phyloP scores from a whole-genome alignment of 768 basidiomycete genomes.

The Lanmaoa pseudosensibilis region DNA sequence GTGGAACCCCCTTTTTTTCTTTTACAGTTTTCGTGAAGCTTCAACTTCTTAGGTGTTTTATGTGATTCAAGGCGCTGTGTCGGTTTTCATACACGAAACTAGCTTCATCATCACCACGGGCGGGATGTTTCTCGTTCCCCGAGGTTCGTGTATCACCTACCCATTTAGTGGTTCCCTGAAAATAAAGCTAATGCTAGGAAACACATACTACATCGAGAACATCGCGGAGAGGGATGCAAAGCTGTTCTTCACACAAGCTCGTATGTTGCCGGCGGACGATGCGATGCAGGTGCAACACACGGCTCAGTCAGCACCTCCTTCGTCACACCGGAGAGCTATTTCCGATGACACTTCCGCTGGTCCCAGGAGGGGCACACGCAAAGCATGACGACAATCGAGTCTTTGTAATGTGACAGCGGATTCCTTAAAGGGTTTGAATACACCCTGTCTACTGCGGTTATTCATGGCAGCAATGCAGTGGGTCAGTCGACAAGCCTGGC shows the following conservation, averaged over 20 bases:
- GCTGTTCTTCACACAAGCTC: constrained; percentile 91
- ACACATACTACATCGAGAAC: constrained; percentile 89
- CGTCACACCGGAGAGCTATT: constrained; percentile 27
- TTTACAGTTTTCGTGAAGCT: neutral
- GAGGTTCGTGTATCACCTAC: constrained; percentile 54
- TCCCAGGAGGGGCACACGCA: constrained; percentile 17
- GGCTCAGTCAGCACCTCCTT: constrained; percentile 32
- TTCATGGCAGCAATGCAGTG: neutral
- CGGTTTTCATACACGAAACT: constrained; percentile 79
- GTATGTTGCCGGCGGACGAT: constrained; percentile 44
- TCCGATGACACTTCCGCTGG: constrained; percentile 25
- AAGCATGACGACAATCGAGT: constrained; percentile 6
- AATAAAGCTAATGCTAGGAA: constrained; percentile 51
- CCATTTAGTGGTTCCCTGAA: neutral
- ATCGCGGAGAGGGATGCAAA: constrained; percentile 75
- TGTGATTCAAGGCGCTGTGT: constrained; percentile 86
- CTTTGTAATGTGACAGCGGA: neutral
- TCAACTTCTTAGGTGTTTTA: constrained; percentile 57
- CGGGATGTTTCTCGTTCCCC: constrained; percentile 86
- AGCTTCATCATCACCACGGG: constrained; percentile 77
- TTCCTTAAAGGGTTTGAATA: neutral
- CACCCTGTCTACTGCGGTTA: neutral
- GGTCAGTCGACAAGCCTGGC: neutral
- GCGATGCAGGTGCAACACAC: constrained; percentile 23
- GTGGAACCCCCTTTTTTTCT: constrained; percentile 28